Evolutionary conservation across 2,329 filamentous ascomycete genomes (phyloP).

Genomic region (Graphiopsis chlorocephala): DNA sequence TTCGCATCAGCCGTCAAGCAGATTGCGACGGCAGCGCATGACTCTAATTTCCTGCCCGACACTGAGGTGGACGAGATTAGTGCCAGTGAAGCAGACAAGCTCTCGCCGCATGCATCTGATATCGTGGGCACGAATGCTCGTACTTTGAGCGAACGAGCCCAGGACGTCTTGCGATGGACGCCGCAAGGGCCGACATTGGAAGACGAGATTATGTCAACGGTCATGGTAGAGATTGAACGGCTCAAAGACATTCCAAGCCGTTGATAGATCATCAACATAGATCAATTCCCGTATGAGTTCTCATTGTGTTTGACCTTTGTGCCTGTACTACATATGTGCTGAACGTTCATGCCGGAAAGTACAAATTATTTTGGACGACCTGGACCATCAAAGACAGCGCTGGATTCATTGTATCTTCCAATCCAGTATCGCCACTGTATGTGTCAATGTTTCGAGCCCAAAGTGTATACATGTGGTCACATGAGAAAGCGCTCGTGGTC

Average conservation of each 20-base stretch:
- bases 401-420: not conserved
- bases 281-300: not conserved
- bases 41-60: not conserved
- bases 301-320: not conserved
- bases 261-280: not conserved
- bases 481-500: not conserved
- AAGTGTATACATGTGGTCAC: not conserved
- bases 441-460: not conserved
- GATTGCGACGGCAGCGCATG: not conserved
- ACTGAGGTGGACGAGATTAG: constrained; percentile 5
- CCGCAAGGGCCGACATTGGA: not conserved
- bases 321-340: not conserved
- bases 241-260: not conserved
- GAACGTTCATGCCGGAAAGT: not conserved
- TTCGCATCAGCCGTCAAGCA: not conserved
- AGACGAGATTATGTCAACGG: not conserved
- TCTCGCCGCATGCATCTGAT: constrained; percentile 3
- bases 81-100: not conserved
- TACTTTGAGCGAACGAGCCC: not conserved
- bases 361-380: not conserved
- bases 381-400: not conserved
- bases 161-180: not conserved
- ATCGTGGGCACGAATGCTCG: constrained; percentile 6
- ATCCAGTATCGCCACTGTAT: not conserved
- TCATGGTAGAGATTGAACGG: not conserved